phyloP scores from a whole-genome alignment of 305 asterid genomes.

The Coffea humblotiana region DNA sequence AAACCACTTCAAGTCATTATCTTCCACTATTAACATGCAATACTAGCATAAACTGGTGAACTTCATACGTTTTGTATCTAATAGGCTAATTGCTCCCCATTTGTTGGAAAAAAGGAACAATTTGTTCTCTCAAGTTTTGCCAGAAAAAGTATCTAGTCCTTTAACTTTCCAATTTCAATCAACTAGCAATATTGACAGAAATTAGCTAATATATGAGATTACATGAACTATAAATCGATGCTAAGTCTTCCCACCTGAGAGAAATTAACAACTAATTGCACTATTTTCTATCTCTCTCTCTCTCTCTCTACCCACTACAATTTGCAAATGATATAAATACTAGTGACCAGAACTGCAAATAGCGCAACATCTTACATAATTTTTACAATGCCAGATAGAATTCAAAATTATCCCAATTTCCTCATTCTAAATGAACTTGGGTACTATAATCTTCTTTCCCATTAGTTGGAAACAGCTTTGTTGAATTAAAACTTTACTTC shows the following conservation, averaged over 20 bases:
- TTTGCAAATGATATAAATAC: not conserved
- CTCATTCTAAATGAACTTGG: not conserved
- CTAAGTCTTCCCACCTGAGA: not conserved
- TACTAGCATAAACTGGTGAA: not conserved
- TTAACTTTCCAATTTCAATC: not conserved
- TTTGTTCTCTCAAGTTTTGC: not conserved
- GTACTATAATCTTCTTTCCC: not conserved
- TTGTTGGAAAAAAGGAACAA: not conserved
- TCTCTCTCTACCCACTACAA: not conserved
- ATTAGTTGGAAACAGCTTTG: not conserved
- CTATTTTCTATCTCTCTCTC: not conserved
- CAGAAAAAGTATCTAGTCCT: not conserved
- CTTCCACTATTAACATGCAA: not conserved
- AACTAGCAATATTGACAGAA: not conserved
- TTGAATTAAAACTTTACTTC: not conserved
- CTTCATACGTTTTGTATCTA: not conserved
- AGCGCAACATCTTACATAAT: not conserved
- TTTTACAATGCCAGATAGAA: not conserved
- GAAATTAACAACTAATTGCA: not conserved
- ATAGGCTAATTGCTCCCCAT: not conserved
- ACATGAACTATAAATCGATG: not conserved
- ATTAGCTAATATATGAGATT: not conserved
- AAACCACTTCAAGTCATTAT: not conserved
- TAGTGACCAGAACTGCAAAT: not conserved
- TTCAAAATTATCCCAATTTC: not conserved